Evolutionary conservation across 192 early-diverging fungal species (phyloP).

Genomic region (Paraglomus brasilianum): DNA sequence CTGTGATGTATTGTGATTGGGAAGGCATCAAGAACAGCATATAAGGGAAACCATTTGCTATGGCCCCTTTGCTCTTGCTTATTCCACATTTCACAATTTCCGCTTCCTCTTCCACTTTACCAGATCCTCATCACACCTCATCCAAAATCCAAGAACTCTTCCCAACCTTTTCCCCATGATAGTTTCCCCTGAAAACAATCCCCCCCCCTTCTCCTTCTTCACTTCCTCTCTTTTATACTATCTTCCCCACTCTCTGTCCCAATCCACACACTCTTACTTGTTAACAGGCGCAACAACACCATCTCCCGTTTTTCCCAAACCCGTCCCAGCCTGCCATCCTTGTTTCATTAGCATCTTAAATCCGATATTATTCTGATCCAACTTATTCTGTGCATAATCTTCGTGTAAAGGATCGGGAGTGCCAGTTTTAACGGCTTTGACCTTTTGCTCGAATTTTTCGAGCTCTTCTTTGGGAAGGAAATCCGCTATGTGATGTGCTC

Average conservation of each 20-base stretch:
- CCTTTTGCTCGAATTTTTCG: constrained; percentile 31
- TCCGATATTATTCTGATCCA: constrained; percentile 32
- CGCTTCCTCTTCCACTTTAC: too few relatives aligned
- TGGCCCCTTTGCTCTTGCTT: too few relatives aligned
- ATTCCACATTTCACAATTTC: too few relatives aligned
- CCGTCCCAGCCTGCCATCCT: constrained; percentile 34
- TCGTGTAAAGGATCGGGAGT: constrained; percentile 19
- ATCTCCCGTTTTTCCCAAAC: constrained; percentile 32
- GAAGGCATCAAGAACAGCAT: background rate
- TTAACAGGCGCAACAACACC: constrained; percentile 32
- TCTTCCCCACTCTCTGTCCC: too few relatives aligned
- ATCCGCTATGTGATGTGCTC: constrained; percentile 35
- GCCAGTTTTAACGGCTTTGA: constrained; percentile 32
- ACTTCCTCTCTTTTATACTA: too few relatives aligned
- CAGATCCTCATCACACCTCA: too few relatives aligned
- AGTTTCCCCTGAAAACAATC: too few relatives aligned
- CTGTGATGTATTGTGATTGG: background rate
- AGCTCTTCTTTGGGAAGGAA: constrained; percentile 33
- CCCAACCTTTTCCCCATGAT: too few relatives aligned
- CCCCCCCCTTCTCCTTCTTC: too few relatives aligned
- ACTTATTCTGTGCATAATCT: constrained; percentile 33
- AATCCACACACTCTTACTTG: constrained; percentile 17
- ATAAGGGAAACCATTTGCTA: too few relatives aligned
- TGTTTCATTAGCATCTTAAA: constrained; percentile 37
- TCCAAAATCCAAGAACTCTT: too few relatives aligned